Evolutionary conservation across 495 filamentous ascomycete species (phyloP), one percentile per base, ranked within the genome.

Genomic region (Xylaria sp.): DNA sequence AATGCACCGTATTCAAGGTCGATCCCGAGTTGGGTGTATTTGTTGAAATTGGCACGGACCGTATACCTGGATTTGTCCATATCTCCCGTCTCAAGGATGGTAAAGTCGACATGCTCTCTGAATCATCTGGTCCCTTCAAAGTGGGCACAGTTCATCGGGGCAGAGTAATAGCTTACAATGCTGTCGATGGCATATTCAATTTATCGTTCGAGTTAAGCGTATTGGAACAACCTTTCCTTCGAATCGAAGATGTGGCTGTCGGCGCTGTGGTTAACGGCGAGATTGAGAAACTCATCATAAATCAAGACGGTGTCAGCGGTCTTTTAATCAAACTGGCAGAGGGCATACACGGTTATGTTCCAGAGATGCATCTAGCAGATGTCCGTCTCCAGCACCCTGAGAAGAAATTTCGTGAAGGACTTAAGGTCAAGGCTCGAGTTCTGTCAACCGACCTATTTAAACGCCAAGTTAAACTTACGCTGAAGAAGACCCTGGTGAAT

Each of bases 401-500:
- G 81, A 94, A 93, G 82, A 98, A 97, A 77, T 99, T 98, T 84
- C 89, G 90, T 58, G 93, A 94, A 80, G 96, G 95, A 1, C 86
- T 92, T 79, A 88, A 91, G 57, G 90, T 99, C 61, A 96, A 91
- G 65, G 89, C 91, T 41, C 88, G 94, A 63, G 92, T 99, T 52
- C 83, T 99, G 31, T 97, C 94, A 1, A 91, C 89, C 15, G 88
- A 97, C 76, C 82, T 89, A 1, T 83, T 89, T 48, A 96, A 91
- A 81, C 88, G 91, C 62, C 91, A 93, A 71, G 85, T 98, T 50
- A 90, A 91, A n/a, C 82, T 99, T 71, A 97, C 96, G 1, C 75
- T 99, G 70, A 98, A 98, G 84, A 99, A 98, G 84, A 93, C 91
- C 24, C 85, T 99, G 62, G 87, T 99, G 72, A 97, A 97, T 81